Evolutionary conservation across 1,139 yeast genomes (phyloP), one percentile per base, ranked within the genome.

Genomic region (Pichia sp.): DNA sequence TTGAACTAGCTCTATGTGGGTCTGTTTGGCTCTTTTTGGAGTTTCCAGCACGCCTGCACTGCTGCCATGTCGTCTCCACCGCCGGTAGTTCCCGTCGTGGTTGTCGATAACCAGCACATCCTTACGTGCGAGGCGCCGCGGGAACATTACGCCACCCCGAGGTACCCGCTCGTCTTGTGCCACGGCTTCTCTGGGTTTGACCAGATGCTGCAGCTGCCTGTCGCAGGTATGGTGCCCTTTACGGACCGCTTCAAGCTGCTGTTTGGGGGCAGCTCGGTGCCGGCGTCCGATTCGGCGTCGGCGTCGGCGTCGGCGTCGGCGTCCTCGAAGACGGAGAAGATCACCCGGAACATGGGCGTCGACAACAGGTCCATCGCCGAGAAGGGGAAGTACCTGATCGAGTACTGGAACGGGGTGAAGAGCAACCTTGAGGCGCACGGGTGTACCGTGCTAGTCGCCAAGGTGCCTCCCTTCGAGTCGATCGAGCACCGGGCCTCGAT

Each of bases 331-430:
- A 11, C 31, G 4, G 29, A 40, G 13, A 40, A 36, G 29, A 38
- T 31, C n/a, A 30, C 19, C 5, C 36, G 19, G n/a, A 7, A 23
- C 15, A 54, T 56, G 57, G 56, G 52, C 36, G 41, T 52, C 1
- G 60, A 57, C 29, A 57, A 57, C 45, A 41, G 36, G 5, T 32
- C 54, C 5, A 16, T 51, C 11, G 41, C 34, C 5, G 36, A 72
- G 34, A 51, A 59, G 4, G 74, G 75, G 3, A 71, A 72, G 53
- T 61, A 61, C n/a, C 57, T 78, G 47, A 68, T 88, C 29, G 86
- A 86, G 58, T 90, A 90, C 67, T 90, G 96, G 95, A 76, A 78
- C 57, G 97, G 97, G 0, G 83, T 90, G 32, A 80, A 79, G 61
- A 80, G 80, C 41, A 82, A 83, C 0, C 69, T 90, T 36, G 79